These are phyloP conservation scores for Pythium oligandrum DNA, from an alignment of 352 stramenopile genomes.

Conservation along the genomic window DNA sequence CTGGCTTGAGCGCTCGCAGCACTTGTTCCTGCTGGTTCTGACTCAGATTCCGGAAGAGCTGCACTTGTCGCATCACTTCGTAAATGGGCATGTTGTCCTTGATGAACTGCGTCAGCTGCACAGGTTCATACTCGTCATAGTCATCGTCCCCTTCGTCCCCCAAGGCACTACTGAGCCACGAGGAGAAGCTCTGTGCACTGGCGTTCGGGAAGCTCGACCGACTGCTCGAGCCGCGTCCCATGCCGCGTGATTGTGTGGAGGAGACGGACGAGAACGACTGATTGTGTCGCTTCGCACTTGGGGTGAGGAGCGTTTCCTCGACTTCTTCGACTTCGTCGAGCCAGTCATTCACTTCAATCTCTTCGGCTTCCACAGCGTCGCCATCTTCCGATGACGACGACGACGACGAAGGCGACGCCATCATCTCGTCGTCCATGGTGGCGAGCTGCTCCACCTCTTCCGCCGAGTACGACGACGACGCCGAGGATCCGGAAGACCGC, in stretches of 20 bases:
- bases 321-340: conserved; percentile 68
- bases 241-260: conserved; percentile 20
- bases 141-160: conserved; percentile 60
- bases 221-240: conserved; percentile 22
- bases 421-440: neutral
- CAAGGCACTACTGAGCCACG: conserved; percentile 64
- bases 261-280: conserved; percentile 46
- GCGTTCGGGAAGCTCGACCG: conserved; percentile 12
- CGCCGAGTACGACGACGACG: conserved; percentile 9
- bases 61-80: conserved; percentile 85
- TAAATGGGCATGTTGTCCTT: conserved; percentile 84
- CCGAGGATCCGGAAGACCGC: conserved; percentile 2
- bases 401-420: neutral
- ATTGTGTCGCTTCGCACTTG: conserved; percentile 24
- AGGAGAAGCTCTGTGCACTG: conserved; percentile 56
- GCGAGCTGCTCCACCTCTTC: conserved; percentile 13
- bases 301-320: conserved; percentile 37
- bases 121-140: conserved; percentile 45
- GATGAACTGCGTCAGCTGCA: conserved; percentile 61
- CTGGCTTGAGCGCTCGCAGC: conserved; percentile 73
- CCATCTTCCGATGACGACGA: conserved; percentile 20
- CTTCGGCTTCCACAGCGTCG: conserved; percentile 37
- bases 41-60: conserved; percentile 83
- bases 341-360: conserved; percentile 67
- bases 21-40: conserved; percentile 88